phyloP scores from a whole-genome alignment of 805 yeast genomes.

The Debaryomyces maramus region DNA sequence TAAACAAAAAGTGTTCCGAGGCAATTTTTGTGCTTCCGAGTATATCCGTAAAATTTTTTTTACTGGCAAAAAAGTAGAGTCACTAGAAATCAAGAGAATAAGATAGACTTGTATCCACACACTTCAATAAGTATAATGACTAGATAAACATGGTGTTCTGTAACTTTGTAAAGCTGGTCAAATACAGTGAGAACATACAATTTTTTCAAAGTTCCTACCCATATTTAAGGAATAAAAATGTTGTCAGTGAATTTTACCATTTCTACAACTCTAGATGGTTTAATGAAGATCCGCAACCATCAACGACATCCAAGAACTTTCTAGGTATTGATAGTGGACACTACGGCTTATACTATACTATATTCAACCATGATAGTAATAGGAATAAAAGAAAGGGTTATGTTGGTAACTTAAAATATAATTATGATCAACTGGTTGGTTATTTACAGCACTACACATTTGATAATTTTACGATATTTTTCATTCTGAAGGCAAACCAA shows the following conservation, averaged over 20 bases:
- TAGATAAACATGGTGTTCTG: conserved; percentile 12
- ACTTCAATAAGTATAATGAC: neutral
- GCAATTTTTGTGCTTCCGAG: too few relatives aligned
- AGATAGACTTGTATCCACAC: neutral
- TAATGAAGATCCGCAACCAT: conserved; percentile 22
- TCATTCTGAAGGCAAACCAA: conserved; percentile 31
- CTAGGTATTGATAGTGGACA: conserved; percentile 40
- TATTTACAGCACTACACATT: neutral
- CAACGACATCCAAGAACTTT: conserved; percentile 15
- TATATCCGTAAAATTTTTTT: too few relatives aligned
- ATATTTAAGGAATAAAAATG: conserved; percentile 11
- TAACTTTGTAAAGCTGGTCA: conserved; percentile 14
- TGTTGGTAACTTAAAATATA: neutral
- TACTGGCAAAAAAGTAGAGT: neutral
- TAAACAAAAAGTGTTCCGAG: too few relatives aligned
- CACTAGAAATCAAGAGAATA: neutral
- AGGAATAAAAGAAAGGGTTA: conserved; percentile 3
- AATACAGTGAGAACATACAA: conserved; percentile 9
- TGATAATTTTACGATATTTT: conserved; percentile 17
- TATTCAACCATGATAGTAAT: conserved; percentile 35
- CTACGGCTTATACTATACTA: conserved; percentile 42
- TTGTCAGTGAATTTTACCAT: conserved; percentile 8
- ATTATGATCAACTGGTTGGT: neutral
- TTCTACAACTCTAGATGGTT: conserved; percentile 11
- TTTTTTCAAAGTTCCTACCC: conserved; percentile 19